Conservation (phyloP, 129 eudicot species). For the carrot (Daucus carota) region DNA sequence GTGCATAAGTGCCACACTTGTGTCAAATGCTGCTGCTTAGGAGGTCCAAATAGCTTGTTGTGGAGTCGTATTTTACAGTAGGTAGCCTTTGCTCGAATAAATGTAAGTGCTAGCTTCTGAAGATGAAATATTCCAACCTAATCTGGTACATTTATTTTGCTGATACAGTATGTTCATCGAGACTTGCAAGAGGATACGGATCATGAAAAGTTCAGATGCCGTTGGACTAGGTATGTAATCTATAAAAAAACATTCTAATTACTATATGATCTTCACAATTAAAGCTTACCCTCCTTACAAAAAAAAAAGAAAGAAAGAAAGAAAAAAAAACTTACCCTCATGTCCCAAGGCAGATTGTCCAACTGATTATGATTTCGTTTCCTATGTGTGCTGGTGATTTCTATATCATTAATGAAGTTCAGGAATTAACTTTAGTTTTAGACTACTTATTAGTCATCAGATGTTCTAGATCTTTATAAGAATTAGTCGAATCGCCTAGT, state of each 20-base stretch:
- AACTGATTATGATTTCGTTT: not conserved
- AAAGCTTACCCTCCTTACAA: not conserved
- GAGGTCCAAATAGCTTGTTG: not conserved
- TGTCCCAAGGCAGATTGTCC: not conserved
- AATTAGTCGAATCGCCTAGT: not conserved
- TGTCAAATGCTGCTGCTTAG: not conserved
- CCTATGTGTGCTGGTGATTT: not conserved
- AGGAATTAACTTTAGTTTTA: not conserved
- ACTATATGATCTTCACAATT: not conserved
- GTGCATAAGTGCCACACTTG: not conserved
- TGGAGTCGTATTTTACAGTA: too few species aligned
- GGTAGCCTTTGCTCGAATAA: too few species aligned
- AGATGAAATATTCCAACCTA: not conserved
- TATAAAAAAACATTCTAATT: not conserved
- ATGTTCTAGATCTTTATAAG: not conserved
- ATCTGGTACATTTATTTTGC: not conserved
- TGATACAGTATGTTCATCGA: slow-evolving; percentile 51
- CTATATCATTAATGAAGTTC: not conserved
- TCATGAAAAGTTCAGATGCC: slow-evolving; percentile 70
- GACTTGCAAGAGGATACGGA: slow-evolving; percentile 66
- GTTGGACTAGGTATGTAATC: slow-evolving; percentile 44
- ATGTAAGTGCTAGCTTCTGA: too few species aligned
- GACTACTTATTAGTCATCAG: not conserved
- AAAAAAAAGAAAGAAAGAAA: too few species aligned
- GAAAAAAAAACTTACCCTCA: too few species aligned